Conservation (phyloP, 2,329 filamentous ascomycete species). For the Scedosporium boydii region DNA sequence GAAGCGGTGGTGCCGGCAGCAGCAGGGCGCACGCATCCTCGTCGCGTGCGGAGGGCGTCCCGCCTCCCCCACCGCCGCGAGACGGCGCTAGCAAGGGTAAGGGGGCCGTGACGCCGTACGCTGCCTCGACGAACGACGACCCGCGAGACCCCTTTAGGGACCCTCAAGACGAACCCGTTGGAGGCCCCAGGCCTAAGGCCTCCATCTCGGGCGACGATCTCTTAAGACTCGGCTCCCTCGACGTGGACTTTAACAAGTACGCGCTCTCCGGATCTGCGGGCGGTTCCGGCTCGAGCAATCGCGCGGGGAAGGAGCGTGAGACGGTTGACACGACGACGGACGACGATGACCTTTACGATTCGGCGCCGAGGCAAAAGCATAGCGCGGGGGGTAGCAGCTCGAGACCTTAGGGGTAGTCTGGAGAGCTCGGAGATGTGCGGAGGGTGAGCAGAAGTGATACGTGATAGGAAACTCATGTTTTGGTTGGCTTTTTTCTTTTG, state of each 20-base stretch:
- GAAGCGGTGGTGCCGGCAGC: slow-evolving; percentile 1
- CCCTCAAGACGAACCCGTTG: slow-evolving; percentile 8
- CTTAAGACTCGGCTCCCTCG: slow-evolving; percentile 26
- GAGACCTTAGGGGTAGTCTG: background rate
- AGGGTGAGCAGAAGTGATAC: background rate
- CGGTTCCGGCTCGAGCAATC: background rate
- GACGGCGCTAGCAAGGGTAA: slow-evolving; percentile 16
- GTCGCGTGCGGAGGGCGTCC: slow-evolving; percentile 6
- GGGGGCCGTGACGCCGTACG: slow-evolving; percentile 14
- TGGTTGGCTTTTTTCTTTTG: background rate
- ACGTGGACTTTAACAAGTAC: slow-evolving; percentile 13
- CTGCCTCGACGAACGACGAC: slow-evolving; percentile 14
- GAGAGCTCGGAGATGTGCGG: too few relatives aligned
- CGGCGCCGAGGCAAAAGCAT: background rate
- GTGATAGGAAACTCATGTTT: background rate
- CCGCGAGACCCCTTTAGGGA: slow-evolving; percentile 26
- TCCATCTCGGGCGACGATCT: slow-evolving; percentile 12
- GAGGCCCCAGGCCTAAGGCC: background rate
- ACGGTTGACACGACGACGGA: background rate
- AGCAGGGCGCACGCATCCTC: slow-evolving; percentile 2
- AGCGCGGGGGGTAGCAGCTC: background rate
- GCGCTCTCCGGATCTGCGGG: background rate
- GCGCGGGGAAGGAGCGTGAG: background rate
- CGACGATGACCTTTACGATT: background rate
- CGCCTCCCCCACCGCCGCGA: background rate